phyloP scores from a whole-genome alignment of 805 yeast genomes.

The Schizosaccharomyces lindneri region DNA sequence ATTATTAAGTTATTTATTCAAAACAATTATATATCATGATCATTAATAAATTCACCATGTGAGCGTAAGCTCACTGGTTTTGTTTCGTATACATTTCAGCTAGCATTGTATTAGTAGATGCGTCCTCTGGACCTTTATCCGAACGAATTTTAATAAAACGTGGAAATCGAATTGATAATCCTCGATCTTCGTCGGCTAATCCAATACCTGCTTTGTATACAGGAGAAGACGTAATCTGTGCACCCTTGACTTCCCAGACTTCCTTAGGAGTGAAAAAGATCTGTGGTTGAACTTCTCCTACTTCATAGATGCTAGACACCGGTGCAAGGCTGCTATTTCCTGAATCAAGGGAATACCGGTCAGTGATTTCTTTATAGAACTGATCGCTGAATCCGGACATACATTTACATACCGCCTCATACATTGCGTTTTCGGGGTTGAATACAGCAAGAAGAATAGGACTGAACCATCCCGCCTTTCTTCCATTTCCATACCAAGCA shows the following conservation, averaged over 20 bases:
- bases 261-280: constrained; percentile 80
- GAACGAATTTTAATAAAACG: constrained; percentile 63
- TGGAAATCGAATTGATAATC: constrained; percentile 73
- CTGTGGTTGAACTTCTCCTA: constrained; percentile 18
- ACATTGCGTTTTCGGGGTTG: constrained; percentile 8
- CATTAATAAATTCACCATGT: too few relatives aligned
- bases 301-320: not conserved
- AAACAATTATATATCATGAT: too few relatives aligned
- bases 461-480: constrained; percentile 10
- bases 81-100: constrained; percentile 64
- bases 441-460: constrained; percentile 10
- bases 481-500: constrained; percentile 11
- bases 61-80: constrained; percentile 8
- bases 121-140: constrained; percentile 66
- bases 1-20: not conserved
- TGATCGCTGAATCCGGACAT: constrained; percentile 10
- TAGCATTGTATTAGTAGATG: constrained; percentile 63
- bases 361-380: constrained; percentile 7
- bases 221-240: constrained; percentile 74
- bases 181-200: constrained; percentile 35
- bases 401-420: constrained; percentile 11
- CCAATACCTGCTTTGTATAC: constrained; percentile 62
- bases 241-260: constrained; percentile 72
- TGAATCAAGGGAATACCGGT: constrained; percentile 8
- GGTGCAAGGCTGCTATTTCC: not conserved